phyloP scores from a whole-genome alignment of 768 basidiomycete genomes.

The Termitomyces sp. region DNA sequence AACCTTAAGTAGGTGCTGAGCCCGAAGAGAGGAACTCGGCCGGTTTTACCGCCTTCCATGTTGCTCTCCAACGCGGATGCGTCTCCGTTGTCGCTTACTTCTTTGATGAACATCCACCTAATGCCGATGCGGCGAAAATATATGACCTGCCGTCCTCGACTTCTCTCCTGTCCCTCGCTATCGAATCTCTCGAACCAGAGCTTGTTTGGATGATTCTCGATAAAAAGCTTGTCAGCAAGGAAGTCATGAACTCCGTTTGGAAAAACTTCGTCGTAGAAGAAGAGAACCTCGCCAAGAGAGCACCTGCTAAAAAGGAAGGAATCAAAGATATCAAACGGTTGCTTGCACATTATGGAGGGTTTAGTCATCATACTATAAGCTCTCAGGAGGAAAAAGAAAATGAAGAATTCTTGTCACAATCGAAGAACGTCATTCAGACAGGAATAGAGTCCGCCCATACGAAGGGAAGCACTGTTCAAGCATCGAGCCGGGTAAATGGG shows the following conservation, averaged over 20 bases:
- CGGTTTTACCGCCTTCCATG: slow-evolving; percentile 60
- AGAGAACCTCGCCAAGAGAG: slow-evolving; percentile 17
- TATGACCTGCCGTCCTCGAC: slow-evolving; percentile 38
- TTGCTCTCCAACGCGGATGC: slow-evolving; percentile 51
- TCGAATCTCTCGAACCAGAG: slow-evolving; percentile 58
- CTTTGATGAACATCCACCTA: slow-evolving; percentile 54
- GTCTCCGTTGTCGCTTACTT: slow-evolving; percentile 51
- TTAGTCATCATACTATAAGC: slow-evolving; percentile 29
- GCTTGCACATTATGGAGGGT: slow-evolving; percentile 44
- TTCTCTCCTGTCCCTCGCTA: slow-evolving; percentile 48
- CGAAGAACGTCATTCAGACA: not conserved
- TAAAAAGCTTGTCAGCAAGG: slow-evolving; percentile 40
- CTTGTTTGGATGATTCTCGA: slow-evolving; percentile 61
- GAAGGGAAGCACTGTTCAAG: not conserved
- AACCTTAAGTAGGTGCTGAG: slow-evolving; percentile 51
- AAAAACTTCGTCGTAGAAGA: slow-evolving; percentile 33
- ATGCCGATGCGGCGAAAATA: slow-evolving; percentile 43
- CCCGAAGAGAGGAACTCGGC: slow-evolving; percentile 60
- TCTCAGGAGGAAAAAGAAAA: not conserved
- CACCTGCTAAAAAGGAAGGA: slow-evolving; percentile 24
- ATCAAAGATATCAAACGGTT: slow-evolving; percentile 47
- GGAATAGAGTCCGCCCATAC: not conserved
- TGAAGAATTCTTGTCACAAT: not conserved
- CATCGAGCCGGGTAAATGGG: slow-evolving; percentile 11
- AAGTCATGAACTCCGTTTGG: slow-evolving; percentile 51